A percentile compares a stretch with the other conserved stretches of the same genome.
These are phyloP conservation scores for Fusarium sp. DNA, from an alignment of 2,329 filamentous ascomycete genomes.

Conservation along the genomic window DNA sequence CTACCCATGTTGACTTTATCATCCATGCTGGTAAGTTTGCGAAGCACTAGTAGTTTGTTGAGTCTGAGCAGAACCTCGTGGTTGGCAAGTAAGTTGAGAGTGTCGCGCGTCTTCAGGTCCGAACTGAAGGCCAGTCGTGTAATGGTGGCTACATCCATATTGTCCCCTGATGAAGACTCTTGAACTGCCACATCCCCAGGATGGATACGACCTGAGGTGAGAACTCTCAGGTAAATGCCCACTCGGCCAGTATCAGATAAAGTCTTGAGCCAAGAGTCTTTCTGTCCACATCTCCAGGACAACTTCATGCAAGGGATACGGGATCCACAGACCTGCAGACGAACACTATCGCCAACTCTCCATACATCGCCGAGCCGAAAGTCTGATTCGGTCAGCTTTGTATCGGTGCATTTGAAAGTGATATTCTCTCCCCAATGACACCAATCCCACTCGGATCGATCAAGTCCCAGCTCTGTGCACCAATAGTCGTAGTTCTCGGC, in stretches of 20 bases:
- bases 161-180: slow-evolving; percentile 7
- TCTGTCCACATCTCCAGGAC: slow-evolving; percentile 23
- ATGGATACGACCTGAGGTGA: background rate
- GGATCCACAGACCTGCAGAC: slow-evolving; percentile 20
- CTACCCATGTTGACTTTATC: background rate
- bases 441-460: slow-evolving; percentile 19
- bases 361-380: slow-evolving; percentile 15
- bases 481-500: slow-evolving; percentile 26
- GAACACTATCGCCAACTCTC: slow-evolving; percentile 11
- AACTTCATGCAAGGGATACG: slow-evolving; percentile 23
- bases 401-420: slow-evolving; percentile 7
- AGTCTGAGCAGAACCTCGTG: slow-evolving; percentile 2
- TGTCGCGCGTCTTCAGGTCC: slow-evolving; percentile 10
- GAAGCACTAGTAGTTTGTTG: background rate
- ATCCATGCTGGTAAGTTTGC: slow-evolving; percentile 3
- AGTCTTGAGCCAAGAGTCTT: slow-evolving; percentile 15
- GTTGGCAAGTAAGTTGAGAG: slow-evolving; percentile 5
- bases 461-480: slow-evolving; percentile 9
- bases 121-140: slow-evolving; percentile 2
- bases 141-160: slow-evolving; percentile 11
- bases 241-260: slow-evolving; percentile 9
- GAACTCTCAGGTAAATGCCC: slow-evolving; percentile 7
- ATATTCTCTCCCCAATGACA: slow-evolving; percentile 26
- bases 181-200: slow-evolving; percentile 8
- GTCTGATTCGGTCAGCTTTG: slow-evolving; percentile 1